phyloP scores from a whole-genome alignment of 345 rosid genomes.

The Pistacia vera region DNA sequence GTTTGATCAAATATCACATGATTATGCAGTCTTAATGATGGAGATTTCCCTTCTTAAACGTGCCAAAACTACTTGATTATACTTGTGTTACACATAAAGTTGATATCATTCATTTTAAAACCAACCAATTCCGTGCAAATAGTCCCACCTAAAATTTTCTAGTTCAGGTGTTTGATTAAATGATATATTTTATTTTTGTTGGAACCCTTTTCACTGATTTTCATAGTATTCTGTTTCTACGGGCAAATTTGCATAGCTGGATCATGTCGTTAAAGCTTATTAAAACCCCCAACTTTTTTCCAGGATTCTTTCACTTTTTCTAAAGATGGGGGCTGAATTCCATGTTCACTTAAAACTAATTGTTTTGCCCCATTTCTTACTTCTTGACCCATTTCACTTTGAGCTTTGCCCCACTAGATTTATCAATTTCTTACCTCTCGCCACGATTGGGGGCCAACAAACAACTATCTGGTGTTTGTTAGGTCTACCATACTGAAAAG shows the following conservation, averaged over 20 bases:
- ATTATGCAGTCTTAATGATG: neutral
- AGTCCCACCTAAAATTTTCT: too few relatives aligned
- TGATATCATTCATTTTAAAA: too few relatives aligned
- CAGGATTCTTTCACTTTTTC: neutral
- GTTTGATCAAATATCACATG: neutral
- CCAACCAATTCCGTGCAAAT: too few relatives aligned
- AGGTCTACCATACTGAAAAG: neutral
- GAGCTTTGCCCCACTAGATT: constrained; percentile 16
- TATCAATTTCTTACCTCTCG: neutral
- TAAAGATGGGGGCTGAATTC: constrained; percentile 17
- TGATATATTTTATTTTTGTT: neutral
- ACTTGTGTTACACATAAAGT: too few relatives aligned
- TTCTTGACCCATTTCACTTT: constrained; percentile 1
- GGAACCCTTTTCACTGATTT: constrained; percentile 13
- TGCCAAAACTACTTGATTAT: too few relatives aligned
- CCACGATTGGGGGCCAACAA: neutral
- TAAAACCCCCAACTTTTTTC: neutral
- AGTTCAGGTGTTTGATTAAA: neutral
- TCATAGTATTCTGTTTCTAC: neutral
- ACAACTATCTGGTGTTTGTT: neutral
- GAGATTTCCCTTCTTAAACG: neutral
- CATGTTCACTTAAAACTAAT: constrained; percentile 4
- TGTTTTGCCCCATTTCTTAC: neutral
- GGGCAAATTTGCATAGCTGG: neutral
- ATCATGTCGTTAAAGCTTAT: neutral